Conservation (phyloP, 129 eudicot genomes). For the Flaveria linearis region DNA sequence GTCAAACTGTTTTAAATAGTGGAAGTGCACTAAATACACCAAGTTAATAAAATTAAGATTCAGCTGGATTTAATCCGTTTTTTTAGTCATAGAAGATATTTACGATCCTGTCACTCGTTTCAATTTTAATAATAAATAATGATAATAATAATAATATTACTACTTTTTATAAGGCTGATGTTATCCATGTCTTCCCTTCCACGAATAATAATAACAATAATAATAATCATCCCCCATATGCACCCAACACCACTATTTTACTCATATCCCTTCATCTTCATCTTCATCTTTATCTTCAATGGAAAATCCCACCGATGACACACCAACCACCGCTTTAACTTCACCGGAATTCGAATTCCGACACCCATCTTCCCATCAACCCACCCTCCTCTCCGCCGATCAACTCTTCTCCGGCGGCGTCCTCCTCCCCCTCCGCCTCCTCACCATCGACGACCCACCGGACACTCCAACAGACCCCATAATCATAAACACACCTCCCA, state of each 20-base stretch:
- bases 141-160: background rate
- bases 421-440: constrained; percentile 62
- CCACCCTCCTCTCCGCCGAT: constrained; percentile 77
- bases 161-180: constrained; percentile 9
- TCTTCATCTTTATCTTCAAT: constrained; percentile 7
- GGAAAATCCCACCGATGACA: constrained; percentile 35
- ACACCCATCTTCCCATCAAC: constrained; percentile 53
- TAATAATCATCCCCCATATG: too few species aligned
- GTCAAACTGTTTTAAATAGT: too few species aligned
- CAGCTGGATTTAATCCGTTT: background rate
- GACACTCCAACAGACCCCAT: constrained; percentile 19
- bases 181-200: constrained; percentile 17
- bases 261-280: too few species aligned
- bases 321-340: constrained; percentile 28
- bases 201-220: background rate
- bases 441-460: constrained; percentile 32
- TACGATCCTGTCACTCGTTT: too few species aligned
- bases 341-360: constrained; percentile 86
- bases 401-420: constrained; percentile 75
- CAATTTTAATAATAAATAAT: too few species aligned
- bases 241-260: too few species aligned
- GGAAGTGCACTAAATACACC: too few species aligned
- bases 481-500: background rate
- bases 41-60: background rate
- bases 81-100: too few species aligned